Evolutionary conservation across 2,329 filamentous ascomycete genomes (phyloP).

Genomic region (Venturia nashicola): DNA sequence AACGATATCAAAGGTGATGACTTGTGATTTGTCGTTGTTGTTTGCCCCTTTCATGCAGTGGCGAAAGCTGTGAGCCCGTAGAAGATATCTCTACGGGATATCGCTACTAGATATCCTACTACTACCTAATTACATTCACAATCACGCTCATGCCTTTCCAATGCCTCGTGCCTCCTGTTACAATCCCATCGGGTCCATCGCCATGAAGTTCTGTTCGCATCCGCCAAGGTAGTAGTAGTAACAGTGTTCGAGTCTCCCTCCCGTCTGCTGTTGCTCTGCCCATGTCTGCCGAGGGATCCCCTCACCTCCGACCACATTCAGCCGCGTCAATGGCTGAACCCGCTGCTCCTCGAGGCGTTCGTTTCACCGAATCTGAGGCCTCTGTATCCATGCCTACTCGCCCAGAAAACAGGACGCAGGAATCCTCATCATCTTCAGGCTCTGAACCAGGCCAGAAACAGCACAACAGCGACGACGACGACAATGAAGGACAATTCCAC

Average conservation of each 20-base stretch:
- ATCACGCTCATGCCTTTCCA: not conserved
- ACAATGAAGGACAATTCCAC: constrained; percentile 14
- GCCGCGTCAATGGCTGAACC: not conserved
- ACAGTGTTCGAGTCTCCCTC: not conserved
- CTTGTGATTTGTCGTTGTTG: too few relatives aligned
- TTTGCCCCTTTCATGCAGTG: not conserved
- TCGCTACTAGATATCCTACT: too few relatives aligned
- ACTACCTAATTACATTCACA: not conserved
- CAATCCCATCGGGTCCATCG: not conserved
- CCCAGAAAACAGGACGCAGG: not conserved
- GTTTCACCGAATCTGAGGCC: not conserved
- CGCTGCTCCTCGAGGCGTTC: not conserved
- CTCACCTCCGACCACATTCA: not conserved
- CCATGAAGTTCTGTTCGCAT: not conserved
- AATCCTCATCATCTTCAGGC: constrained; percentile 3
- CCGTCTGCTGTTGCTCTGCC: not conserved
- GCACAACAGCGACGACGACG: constrained; percentile 6
- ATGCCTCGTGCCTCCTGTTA: not conserved
- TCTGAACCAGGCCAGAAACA: not conserved
- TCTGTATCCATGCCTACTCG: not conserved
- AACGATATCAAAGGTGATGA: not conserved
- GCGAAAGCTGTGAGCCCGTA: not conserved
- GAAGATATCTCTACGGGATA: not conserved
- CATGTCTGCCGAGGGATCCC: not conserved
- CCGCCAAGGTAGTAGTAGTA: not conserved